Conservation (phyloP, 2,329 filamentous ascomycete genomes). For the Colletotrichum sp. region DNA sequence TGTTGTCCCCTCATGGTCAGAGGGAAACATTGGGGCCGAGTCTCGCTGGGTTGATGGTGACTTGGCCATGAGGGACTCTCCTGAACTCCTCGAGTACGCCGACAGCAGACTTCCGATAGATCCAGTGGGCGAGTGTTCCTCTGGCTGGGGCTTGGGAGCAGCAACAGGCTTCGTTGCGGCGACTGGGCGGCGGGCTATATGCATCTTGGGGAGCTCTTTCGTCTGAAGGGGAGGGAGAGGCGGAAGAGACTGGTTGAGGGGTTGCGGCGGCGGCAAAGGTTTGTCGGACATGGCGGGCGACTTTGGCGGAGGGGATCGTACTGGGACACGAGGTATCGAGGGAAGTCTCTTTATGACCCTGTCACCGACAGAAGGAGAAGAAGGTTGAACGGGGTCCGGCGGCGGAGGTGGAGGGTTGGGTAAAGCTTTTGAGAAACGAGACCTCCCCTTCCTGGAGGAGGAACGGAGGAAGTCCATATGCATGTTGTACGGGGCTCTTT, state of each 20-base stretch:
- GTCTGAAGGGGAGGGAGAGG: constrained; percentile 27
- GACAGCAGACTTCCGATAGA: constrained; percentile 62
- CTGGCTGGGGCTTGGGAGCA: not conserved
- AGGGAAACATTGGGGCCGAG: constrained; percentile 25
- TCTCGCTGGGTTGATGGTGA: constrained; percentile 34
- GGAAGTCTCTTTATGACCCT: constrained; percentile 19
- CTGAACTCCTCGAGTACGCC: constrained; percentile 56
- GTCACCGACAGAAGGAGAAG: not conserved
- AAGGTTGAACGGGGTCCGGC: not conserved
- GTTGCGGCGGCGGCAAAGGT: constrained; percentile 27
- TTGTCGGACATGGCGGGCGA: constrained; percentile 15
- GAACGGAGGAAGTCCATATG: constrained; percentile 27
- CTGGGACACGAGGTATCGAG: constrained; percentile 14
- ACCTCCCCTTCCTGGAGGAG: constrained; percentile 45
- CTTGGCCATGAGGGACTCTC: constrained; percentile 43
- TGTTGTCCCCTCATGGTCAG: constrained; percentile 13
- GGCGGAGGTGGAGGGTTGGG: constrained; percentile 50
- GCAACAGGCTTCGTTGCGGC: not conserved
- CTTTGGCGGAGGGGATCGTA: not conserved
- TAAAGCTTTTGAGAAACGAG: constrained; percentile 64
- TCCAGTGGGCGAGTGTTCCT: constrained; percentile 19
- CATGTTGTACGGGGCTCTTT: not conserved
- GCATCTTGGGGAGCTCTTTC: constrained; percentile 4
- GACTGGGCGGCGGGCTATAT: constrained; percentile 12
- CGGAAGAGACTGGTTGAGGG: constrained; percentile 34